Evolutionary conservation across 1,284 basidiomycete genomes (phyloP).

Genomic region (Anthracocystis panici-leucophaei): DNA sequence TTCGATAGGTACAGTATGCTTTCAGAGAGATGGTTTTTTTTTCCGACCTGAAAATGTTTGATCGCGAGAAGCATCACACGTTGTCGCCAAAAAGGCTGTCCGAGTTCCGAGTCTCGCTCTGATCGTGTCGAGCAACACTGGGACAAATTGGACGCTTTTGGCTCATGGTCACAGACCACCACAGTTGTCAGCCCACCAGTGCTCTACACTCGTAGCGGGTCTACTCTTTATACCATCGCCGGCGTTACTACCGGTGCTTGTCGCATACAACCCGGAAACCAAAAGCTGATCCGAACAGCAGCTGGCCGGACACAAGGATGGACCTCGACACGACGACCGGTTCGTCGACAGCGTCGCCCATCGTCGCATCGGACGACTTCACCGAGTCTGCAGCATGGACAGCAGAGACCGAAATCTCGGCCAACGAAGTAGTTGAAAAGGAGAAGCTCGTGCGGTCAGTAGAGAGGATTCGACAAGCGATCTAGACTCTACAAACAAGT

Average conservation of each 20-base stretch:
- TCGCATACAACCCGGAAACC: not conserved
- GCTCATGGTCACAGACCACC: not conserved
- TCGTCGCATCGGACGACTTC: conserved; percentile 42
- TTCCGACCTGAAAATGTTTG: no score
- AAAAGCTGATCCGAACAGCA: not conserved
- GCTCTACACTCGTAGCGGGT: not conserved
- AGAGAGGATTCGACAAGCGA: not conserved
- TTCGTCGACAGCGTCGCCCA: conserved; percentile 38
- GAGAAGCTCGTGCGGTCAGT: conserved; percentile 64
- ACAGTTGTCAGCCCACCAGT: not conserved
- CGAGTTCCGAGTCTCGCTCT: conserved; percentile 1
- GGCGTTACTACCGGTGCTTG: not conserved
- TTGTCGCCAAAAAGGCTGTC: not conserved
- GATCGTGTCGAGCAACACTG: not conserved
- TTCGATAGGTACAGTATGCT: no score
- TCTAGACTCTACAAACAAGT: no score
- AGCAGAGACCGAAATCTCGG: conserved; percentile 61
- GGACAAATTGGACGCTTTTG: no score
- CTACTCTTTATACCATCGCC: not conserved
- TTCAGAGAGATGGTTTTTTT: no score
- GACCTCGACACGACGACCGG: conserved; percentile 14
- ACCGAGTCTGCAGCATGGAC: conserved; percentile 57
- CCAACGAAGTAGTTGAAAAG: conserved; percentile 69
- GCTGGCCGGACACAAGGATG: conserved; percentile 4
- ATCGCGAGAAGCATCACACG: not conserved